Percentiles rank a stretch among this genome's conserved stretches.
Evolutionary conservation across 2,329 filamentous ascomycete species (phyloP).

Genomic region (Talaromyces amestolkiae): DNA sequence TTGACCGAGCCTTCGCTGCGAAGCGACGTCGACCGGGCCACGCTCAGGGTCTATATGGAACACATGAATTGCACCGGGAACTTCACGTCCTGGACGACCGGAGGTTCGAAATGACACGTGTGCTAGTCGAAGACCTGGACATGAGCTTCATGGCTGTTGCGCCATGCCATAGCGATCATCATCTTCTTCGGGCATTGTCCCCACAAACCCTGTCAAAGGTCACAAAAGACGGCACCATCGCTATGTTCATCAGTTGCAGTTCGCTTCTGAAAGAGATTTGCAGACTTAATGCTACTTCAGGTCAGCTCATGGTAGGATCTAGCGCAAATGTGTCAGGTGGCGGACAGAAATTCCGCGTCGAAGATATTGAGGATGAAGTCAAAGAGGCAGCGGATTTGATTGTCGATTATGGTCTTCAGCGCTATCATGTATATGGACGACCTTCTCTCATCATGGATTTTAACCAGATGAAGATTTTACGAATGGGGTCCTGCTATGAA

Average conservation of each 20-base stretch:
- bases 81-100: conserved; percentile 24
- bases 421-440: conserved; percentile 26
- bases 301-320: conserved; percentile 27
- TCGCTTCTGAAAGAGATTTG: too few relatives aligned
- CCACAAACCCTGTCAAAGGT: too few relatives aligned
- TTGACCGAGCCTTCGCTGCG: conserved; percentile 23
- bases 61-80: conserved; percentile 25
- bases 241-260: too few relatives aligned
- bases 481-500: conserved; percentile 32
- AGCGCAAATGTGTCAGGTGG: conserved; percentile 33
- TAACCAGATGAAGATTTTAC: conserved; percentile 24
- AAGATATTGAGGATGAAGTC: conserved; percentile 34
- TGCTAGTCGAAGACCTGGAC: conserved; percentile 26
- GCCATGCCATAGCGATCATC: too few relatives aligned
- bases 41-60: conserved; percentile 31
- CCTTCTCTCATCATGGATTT: conserved; percentile 34
- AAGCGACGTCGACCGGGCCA: conserved; percentile 29
- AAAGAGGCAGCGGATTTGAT: conserved; percentile 29
- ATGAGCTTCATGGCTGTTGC: too few relatives aligned
- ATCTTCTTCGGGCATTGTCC: too few relatives aligned
- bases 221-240: too few relatives aligned
- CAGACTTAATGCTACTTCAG: too few relatives aligned
- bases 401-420: conserved; percentile 32
- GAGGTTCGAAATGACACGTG: conserved; percentile 23
- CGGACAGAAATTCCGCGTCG: conserved; percentile 29